Percentiles rank a stretch among this genome's conserved stretches.
phyloP scores from a whole-genome alignment of 352 stramenopile species.

The Phytophthora ohioensis region DNA sequence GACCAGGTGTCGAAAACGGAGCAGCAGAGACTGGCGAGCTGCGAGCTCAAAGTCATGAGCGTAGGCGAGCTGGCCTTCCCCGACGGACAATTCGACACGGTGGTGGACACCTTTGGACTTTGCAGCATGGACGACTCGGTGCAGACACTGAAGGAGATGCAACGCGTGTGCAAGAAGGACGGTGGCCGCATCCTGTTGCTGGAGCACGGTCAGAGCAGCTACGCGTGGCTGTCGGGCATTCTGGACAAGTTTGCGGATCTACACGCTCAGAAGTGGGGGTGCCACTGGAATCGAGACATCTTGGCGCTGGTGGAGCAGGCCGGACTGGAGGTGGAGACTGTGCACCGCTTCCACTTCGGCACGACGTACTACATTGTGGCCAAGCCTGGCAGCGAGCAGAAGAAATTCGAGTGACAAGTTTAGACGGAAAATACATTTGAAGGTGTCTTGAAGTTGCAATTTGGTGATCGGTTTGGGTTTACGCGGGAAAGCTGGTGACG shows the following conservation, averaged over 20 bases:
- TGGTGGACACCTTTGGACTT: constrained; percentile 97
- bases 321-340: constrained; percentile 86
- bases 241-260: constrained; percentile 94
- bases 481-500: not conserved
- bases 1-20: constrained; percentile 50
- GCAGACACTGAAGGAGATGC: constrained; percentile 92
- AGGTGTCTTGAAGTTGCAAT: constrained; percentile 8
- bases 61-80: constrained; percentile 69
- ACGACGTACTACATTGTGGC: constrained; percentile 94
- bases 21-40: constrained; percentile 32
- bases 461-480: not conserved
- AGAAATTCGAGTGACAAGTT: too few species aligned
- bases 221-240: constrained; percentile 90
- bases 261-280: constrained; percentile 96
- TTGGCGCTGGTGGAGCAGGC: constrained; percentile 85
- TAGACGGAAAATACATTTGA: not conserved
- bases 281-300: constrained; percentile 97
- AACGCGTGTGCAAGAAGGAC: constrained; percentile 90
- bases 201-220: constrained; percentile 94
- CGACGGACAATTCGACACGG: constrained; percentile 91
- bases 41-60: constrained; percentile 67
- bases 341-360: constrained; percentile 95
- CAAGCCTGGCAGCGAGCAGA: constrained; percentile 31
- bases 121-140: constrained; percentile 96
- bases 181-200: constrained; percentile 92